Evolutionary conservation across 768 basidiomycete species (phyloP).

Genomic region (Boletus bicolor): DNA sequence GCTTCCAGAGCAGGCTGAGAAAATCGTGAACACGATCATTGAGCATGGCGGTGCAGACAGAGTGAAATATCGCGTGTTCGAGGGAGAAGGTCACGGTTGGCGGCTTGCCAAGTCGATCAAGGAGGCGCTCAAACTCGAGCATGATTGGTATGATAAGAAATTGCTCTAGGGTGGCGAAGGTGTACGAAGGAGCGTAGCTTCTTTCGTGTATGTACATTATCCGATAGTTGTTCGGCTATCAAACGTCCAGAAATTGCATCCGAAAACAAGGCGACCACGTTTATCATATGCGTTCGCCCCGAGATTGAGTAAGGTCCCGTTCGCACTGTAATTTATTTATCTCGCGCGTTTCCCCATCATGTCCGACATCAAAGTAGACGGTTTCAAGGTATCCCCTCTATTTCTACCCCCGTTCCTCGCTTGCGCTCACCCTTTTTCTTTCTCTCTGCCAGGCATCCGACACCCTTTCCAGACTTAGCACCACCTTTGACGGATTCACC

Average conservation of each 20-base stretch:
- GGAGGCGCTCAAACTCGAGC: slow-evolving; percentile 33
- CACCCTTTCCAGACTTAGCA: slow-evolving; percentile 51
- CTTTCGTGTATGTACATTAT: too few species aligned
- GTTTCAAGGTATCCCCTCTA: slow-evolving; percentile 56
- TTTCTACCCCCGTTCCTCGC: background rate
- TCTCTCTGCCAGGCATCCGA: slow-evolving; percentile 55
- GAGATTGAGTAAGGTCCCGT: too few species aligned
- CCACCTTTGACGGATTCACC: slow-evolving; percentile 50
- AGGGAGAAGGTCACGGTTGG: slow-evolving; percentile 46
- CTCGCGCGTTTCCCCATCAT: slow-evolving; percentile 33
- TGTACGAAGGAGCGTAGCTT: background rate
- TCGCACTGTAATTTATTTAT: background rate
- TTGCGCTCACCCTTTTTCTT: background rate
- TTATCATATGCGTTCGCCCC: too few species aligned
- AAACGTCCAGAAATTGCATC: too few species aligned
- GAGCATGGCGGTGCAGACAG: slow-evolving; percentile 17
- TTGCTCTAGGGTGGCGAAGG: background rate
- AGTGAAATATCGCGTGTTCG: slow-evolving; percentile 39
- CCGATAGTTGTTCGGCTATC: too few species aligned
- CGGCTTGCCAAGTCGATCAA: slow-evolving; percentile 35
- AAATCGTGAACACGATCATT: slow-evolving; percentile 29
- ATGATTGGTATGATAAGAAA: slow-evolving; percentile 33
- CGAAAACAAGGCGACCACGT: background rate
- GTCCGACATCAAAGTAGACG: slow-evolving; percentile 69
- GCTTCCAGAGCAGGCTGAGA: slow-evolving; percentile 57